Evolutionary conservation across 352 stramenopile species (phyloP), one percentile per base, ranked within the genome.

Genomic region (Halophytophthora polymorphica): DNA sequence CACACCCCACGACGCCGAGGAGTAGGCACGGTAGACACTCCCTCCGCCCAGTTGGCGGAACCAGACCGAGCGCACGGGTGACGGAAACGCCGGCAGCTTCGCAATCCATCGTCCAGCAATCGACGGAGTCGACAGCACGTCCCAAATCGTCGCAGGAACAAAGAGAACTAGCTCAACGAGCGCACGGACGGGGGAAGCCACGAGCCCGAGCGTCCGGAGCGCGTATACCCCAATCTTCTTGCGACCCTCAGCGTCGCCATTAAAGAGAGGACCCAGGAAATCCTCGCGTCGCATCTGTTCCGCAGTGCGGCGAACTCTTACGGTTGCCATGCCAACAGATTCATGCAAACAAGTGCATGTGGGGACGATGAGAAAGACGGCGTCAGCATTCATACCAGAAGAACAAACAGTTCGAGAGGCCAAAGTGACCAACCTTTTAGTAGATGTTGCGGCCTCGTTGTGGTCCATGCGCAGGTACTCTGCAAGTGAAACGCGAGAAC

Each of bases 221-320:
- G 61, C 69, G 29, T 78, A 82, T 17, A 88, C 19, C 2, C 64
- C 74, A 31, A 86, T 73, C n/a, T 64, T 75, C 43, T 86, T 88
- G 15, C 68, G 66, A 14, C 69, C 64, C 44, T 77, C 68, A 13
- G 56, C 36, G 23, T 68, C 61, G 14, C 78, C 76, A 48, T 88
- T 85, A 38, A 88, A 85, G 1, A 91, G 48, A n/a, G 76, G 73
- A 0, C 70, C 75, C 2, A 89, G 52, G 37, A 92, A 86, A 56
- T 77, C 69, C 31, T 89, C 51, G 22, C 62, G 65, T 14, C 71
- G 69, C 73, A 71, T 87, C 48, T 91, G 56, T 29, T 84, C 69
- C 0, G 56, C 60, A 7, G 62, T 77, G 7, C 65, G 69, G 12
- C 59, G 21, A 0, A 44, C 43, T 39, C 71, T 83, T 29, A 69